phyloP scores from a whole-genome alignment of 2,329 filamentous ascomycete species.

The Sporothrix humicola region DNA sequence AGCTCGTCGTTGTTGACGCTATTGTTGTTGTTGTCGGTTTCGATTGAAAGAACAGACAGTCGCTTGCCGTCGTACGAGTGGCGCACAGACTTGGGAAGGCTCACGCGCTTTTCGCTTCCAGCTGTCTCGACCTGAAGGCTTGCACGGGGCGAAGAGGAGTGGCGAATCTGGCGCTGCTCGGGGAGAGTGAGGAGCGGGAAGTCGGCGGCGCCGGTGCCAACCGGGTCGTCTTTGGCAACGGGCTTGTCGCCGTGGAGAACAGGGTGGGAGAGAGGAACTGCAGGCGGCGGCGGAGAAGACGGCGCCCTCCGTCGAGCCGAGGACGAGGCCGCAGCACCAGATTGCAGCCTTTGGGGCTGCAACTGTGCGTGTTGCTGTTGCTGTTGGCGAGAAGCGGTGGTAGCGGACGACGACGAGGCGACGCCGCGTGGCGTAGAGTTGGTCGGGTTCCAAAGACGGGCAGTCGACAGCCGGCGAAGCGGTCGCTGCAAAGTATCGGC shows the following conservation, averaged over 20 bases:
- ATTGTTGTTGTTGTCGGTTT: conserved; percentile 39
- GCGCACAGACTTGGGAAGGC: conserved; percentile 60
- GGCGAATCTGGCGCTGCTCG: conserved; percentile 56
- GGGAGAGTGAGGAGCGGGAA: conserved; percentile 59
- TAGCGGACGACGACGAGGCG: conserved; percentile 24
- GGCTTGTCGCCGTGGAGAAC: conserved; percentile 44
- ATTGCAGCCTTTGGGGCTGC: conserved; percentile 29
- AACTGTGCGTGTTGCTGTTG: not conserved
- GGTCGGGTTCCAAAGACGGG: conserved; percentile 65
- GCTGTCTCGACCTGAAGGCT: conserved; percentile 59
- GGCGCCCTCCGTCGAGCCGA: conserved; percentile 52
- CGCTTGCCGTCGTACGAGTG: conserved; percentile 60
- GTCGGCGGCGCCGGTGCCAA: conserved; percentile 51
- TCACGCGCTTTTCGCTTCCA: conserved; percentile 56
- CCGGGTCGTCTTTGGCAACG: conserved; percentile 47
- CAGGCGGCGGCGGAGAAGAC: conserved; percentile 60
- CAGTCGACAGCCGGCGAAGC: conserved; percentile 52
- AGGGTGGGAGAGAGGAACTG: conserved; percentile 57
- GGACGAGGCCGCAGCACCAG: not conserved
- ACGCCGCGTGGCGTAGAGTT: conserved; percentile 61
- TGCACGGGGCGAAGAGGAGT: conserved; percentile 51
- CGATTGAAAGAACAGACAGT: not conserved
- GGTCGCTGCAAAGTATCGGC: conserved; percentile 40
- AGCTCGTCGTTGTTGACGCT: not conserved
- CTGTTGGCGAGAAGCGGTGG: not conserved